Base-by-base conservation (phyloP, 192 early-diverging fungal genomes). In the Coemansia sp. region DNA sequence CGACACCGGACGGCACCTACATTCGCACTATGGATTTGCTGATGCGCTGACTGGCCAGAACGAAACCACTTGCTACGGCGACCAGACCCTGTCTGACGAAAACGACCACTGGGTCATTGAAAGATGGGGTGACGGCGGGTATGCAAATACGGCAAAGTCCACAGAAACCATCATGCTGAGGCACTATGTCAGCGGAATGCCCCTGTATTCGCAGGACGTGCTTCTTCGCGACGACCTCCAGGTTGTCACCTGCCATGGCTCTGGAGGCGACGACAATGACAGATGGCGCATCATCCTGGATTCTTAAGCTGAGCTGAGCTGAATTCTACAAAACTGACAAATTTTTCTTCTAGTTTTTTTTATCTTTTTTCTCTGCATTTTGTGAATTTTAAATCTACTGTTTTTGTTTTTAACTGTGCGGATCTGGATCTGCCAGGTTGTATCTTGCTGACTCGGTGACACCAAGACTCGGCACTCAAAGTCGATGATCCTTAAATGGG, bases 91-190 rank as follows among this genome's bases (percentile, higher is more conserved):
- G 28, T 82, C 72, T 16, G 86, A 87, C 49, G 68, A 81, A 59
- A 86, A 87, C 68, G 86, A 87, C 68, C 73, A 86, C 18, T 87
- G 86, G 86, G 59, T 77, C 8, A 63, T 87, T 22, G 81, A 85
- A 54, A 72, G 73, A 65, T 85, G 71, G 64, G 76, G 75, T 7
- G 76, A 83, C 40, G 83, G 72, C 45, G 73, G 60, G 2, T 76
- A 76, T 16, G 76, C 72, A 34, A 48, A 67, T 38, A 83, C 83
- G 31, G 86, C 84, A 78, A 72, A 61, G 59, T 64, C 73, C 45
- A 63, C 56, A 30, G 82, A 86, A 45, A 48, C 68, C 18, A 65
- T 86, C 28, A 66, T 82, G 11, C 71, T 87, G 18, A 60, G 78
- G 28, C 85, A 87, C 68, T 73, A 77, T 16, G 67, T 73, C 12